Evolutionary conservation across 1,284 basidiomycete species (phyloP), one percentile per base, ranked within the genome.

Genomic region (Singerocomus inundabilis): DNA sequence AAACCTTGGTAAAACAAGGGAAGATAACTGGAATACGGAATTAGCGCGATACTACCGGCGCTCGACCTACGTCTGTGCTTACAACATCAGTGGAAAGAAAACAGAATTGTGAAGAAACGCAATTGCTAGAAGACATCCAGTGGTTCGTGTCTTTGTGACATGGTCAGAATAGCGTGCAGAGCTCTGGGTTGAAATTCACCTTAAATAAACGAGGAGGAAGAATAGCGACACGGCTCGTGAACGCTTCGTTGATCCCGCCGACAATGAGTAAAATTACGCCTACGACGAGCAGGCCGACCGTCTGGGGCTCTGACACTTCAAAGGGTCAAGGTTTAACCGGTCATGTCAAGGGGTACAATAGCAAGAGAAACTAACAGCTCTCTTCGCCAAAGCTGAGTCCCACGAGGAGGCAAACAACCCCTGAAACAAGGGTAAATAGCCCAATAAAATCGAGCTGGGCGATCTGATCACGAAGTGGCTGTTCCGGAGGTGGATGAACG

Each of bases 311-410:
- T 28, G 56, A 58, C 67, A 73, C 72, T 74, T 33, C 21, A 21
- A 21, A 21, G 21, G 21, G 21, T 21, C 21, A 4, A 21, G 21
- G 21, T 21, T 21, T 21, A 21, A 21, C 21, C 21, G 21, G 21
- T 21, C 21, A 21, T 2, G 21, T 21, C 21, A 2, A 21, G 21
- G 4, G 24, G 33, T 49, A 31, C 9, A 24, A 13, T 24, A 6
- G 8, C 29, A 44, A 30, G 6, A 2, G 9, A 52, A 18, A 66
- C 80, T 60, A 55, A 86, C 87, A 90, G 51, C 70, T 72, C 0
- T 74, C 79, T 64, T 90, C 82, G 58, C 87, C 81, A 55, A 78
- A 81, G 67, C 87, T 87, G 67, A 97, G 93, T 0, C 93, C 93
- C 11, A 96, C 72, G 15, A 97, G 77, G n/a, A 97, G 64, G 46